These are phyloP conservation scores for Crassisporium funariophilum DNA, from an alignment of 768 basidiomycete genomes.

Conservation along the genomic window DNA sequence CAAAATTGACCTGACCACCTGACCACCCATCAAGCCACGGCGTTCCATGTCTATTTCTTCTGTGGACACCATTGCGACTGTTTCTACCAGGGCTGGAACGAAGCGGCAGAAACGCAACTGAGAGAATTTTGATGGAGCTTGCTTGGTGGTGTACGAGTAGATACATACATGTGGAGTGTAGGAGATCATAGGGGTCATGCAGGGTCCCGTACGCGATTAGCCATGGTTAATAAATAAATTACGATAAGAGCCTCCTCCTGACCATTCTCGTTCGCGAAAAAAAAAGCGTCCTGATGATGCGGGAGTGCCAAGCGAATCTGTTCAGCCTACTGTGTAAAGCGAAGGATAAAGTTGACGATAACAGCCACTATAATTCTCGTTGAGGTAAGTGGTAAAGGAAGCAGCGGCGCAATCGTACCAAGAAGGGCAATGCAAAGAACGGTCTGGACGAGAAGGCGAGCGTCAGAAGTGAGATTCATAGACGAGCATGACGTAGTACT, in stretches of 20 bases:
- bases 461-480: conserved; percentile 7
- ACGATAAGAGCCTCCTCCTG: neutral
- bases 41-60: conserved; percentile 78
- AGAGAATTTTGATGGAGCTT: conserved; percentile 12
- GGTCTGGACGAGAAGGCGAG: conserved; percentile 50
- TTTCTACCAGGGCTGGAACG: conserved; percentile 48
- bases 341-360: conserved; percentile 81
- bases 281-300: neutral
- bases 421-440: conserved; percentile 82
- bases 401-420: conserved; percentile 42
- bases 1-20: neutral
- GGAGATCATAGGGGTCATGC: conserved; percentile 4
- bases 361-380: conserved; percentile 62
- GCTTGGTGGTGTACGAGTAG: conserved; percentile 18
- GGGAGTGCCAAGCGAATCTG: too few relatives aligned
- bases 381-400: conserved; percentile 9
- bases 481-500: conserved; percentile 37
- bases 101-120: conserved; percentile 62
- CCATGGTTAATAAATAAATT: neutral
- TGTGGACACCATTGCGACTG: conserved; percentile 56
- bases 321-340: conserved; percentile 62
- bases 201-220: neutral
- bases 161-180: conserved; percentile 21
- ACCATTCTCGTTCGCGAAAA: neutral
- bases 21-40: conserved; percentile 39